A percentile compares a stretch with the other conserved stretches of the same genome.
phyloP scores from a whole-genome alignment of 495 filamentous ascomycete genomes.

The Choiromyces venosus region DNA sequence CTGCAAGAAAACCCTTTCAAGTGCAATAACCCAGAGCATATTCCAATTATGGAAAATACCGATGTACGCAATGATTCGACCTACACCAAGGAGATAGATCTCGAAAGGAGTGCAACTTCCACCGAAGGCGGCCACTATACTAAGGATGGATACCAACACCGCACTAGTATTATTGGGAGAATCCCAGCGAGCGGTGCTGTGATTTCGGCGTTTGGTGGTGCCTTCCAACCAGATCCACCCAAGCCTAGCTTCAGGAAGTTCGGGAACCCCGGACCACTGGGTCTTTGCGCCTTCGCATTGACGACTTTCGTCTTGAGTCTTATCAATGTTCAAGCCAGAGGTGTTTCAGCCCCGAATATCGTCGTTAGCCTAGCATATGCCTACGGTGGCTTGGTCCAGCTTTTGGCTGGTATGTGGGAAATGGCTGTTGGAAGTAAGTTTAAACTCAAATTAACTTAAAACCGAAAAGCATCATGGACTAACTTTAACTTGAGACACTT shows the following conservation, averaged over 20 bases:
- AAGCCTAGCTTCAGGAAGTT: conserved; percentile 73
- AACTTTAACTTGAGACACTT: conserved; percentile 57
- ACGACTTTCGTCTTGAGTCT: conserved; percentile 89
- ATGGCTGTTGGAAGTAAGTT: conserved; percentile 76
- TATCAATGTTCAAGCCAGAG: conserved; percentile 69
- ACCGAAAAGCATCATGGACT: conserved; percentile 2
- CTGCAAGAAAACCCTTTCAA: not conserved
- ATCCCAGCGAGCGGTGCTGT: conserved; percentile 17
- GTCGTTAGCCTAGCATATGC: conserved; percentile 66
- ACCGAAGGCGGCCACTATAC: not conserved
- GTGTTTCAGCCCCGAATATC: conserved; percentile 58
- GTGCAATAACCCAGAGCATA: not conserved
- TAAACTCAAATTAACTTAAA: not conserved
- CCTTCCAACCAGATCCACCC: conserved; percentile 93
- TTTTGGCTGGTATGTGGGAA: conserved; percentile 98
- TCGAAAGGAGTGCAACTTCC: not conserved
- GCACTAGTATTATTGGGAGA: not conserved
- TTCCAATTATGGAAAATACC: not conserved
- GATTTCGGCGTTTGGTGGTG: conserved; percentile 85
- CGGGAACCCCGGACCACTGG: conserved; percentile 81
- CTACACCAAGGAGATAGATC: not conserved
- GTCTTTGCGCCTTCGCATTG: conserved; percentile 83
- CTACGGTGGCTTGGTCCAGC: conserved; percentile 84
- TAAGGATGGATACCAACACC: not conserved
- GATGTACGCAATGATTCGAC: not conserved